Evolutionary conservation across 1,139 yeast species (phyloP), one percentile per base, ranked within the genome.

Genomic region (Wickerhamomyces sp.): DNA sequence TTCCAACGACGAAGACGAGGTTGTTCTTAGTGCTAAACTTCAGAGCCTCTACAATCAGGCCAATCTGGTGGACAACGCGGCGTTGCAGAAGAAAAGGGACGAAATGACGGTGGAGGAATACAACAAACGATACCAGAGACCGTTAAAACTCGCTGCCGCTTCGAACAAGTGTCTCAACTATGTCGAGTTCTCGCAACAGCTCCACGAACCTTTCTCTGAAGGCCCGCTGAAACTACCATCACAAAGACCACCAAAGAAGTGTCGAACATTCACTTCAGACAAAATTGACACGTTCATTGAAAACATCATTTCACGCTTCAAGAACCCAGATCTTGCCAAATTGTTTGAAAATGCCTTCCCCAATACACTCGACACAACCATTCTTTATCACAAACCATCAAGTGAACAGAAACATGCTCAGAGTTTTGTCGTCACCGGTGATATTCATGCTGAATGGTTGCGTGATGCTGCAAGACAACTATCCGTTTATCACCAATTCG

Each of bases 381-480:
- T 87, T 32, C 64, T 83, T 38, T 87, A 89, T 87, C 87, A 82
- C 54, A 50, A 66, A 52, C 35, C 38, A 2, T 6, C 19, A 12
- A 14, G 31, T 11, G 17, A 17, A 2, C 33, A 16, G 26, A 42
- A 23, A 23, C 33, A 46, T 10, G 70, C 77, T 2, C 63, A 69
- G 40, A 66, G 82, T 0, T 87, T 87, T 58, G 73, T 87, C 2
- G 94, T 87, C 23, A 87, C 96, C 0, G 96, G 96, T 4, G 95
- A 86, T 50, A 81, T 81, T 29, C 88, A 86, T 56, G 96, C 96
- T 2, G 95, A 86, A 57, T 87, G 96, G 78, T 62, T 87, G 26
- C 62, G 96, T 31, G 96, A 87, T 58, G 79, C 95, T 2, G 87
- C 95, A 1, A 66, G 94, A 46, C 96, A 87, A 54, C 62, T 87